A percentile compares a stretch with the other conserved stretches of the same genome.
Conservation (phyloP, 345 rosid genomes). For the Iberis pinnata region DNA sequence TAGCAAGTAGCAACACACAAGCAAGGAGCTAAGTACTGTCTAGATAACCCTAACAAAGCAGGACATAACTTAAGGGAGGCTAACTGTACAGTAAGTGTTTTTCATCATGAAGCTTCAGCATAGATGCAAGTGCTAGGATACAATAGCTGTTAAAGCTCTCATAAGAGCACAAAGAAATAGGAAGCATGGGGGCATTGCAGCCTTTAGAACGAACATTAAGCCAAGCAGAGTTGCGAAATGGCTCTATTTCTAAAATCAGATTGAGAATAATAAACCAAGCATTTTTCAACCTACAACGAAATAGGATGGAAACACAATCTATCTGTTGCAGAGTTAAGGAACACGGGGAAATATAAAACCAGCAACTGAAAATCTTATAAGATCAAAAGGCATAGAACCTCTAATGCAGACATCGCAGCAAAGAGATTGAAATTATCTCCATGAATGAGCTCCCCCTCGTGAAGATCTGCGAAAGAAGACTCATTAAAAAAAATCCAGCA, state of each 20-base stretch:
- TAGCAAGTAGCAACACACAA: too few species aligned
- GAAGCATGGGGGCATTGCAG: constrained; percentile 10
- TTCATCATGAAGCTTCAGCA: too few species aligned
- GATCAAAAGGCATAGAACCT: constrained; percentile 43
- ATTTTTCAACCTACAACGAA: too few species aligned
- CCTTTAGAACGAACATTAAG: neutral
- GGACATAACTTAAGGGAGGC: neutral
- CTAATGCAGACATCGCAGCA: constrained; percentile 98
- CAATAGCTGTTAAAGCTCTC: too few species aligned
- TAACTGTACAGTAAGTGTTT: neutral
- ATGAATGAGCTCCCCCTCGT: constrained; percentile 76
- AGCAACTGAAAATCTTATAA: neutral
- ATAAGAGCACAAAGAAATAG: neutral
- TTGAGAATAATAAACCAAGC: neutral
- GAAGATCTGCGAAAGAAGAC: constrained; percentile 38
- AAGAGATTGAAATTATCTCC: constrained; percentile 90
- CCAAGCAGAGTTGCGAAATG: neutral
- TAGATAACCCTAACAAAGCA: neutral
- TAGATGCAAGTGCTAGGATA: too few species aligned
- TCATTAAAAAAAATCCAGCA: neutral
- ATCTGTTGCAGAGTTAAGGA: too few species aligned
- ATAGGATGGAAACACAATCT: too few species aligned
- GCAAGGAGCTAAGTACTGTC: too few species aligned
- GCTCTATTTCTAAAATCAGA: too few species aligned
- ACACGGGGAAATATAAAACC: too few species aligned